Evolutionary conservation across 805 yeast genomes (phyloP).

Genomic region (Diddensiella caesifluorescens): DNA sequence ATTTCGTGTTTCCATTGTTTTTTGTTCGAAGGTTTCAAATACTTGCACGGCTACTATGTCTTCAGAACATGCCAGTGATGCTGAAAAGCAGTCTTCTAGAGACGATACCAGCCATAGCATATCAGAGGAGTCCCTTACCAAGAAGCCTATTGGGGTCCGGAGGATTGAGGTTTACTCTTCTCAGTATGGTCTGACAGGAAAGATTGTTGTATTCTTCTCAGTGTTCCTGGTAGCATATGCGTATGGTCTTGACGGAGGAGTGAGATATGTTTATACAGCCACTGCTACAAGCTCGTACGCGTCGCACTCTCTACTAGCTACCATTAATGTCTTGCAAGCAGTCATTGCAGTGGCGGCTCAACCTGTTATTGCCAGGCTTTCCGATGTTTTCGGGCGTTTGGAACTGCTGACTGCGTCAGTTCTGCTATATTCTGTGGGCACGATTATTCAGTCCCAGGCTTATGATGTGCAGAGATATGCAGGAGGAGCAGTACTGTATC

Average conservation of each 20-base stretch:
- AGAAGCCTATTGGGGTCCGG: constrained; percentile 42
- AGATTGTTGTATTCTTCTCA: constrained; percentile 41
- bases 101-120: background rate
- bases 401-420: constrained; percentile 46
- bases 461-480: constrained; percentile 52
- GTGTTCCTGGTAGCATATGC: constrained; percentile 53
- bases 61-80: too few relatives aligned
- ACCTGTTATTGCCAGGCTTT: constrained; percentile 56
- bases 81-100: too few relatives aligned
- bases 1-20: too few relatives aligned
- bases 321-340: constrained; percentile 52
- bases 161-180: constrained; percentile 51
- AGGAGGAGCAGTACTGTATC: constrained; percentile 57
- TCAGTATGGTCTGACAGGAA: constrained; percentile 40
- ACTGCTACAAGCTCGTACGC: constrained; percentile 53
- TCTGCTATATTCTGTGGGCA: constrained; percentile 56
- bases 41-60: too few relatives aligned
- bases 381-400: constrained; percentile 64
- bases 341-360: constrained; percentile 66
- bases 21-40: too few relatives aligned
- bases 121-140: too few relatives aligned
- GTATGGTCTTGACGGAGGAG: constrained; percentile 58
- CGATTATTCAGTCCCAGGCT: constrained; percentile 59
- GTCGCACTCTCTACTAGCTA: constrained; percentile 50
- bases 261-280: constrained; percentile 37